phyloP scores from a whole-genome alignment of 257 asterid genomes.

The Cruciata laevipes region DNA sequence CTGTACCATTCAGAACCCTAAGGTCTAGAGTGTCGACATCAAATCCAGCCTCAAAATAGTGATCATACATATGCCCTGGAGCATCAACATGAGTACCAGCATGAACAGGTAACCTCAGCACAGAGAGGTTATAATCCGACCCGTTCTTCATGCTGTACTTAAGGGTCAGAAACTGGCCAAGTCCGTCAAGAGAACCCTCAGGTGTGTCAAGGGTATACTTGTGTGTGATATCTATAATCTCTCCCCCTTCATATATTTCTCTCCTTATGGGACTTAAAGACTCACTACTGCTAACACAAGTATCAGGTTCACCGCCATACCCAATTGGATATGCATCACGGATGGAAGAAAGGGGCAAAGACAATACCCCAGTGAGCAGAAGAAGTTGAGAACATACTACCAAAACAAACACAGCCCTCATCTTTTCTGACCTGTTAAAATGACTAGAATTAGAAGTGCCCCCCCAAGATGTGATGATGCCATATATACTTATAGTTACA shows the following conservation, averaged over 20 bases:
- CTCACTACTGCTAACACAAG: constrained; percentile 23
- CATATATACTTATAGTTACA: too few relatives aligned
- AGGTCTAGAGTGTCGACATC: constrained; percentile 82
- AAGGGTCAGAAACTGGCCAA: constrained; percentile 48
- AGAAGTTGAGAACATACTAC: constrained; percentile 26
- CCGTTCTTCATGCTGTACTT: constrained; percentile 72
- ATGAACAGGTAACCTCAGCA: constrained; percentile 54
- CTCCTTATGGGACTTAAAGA: constrained; percentile 27
- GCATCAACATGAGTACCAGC: constrained; percentile 92
- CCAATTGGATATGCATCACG: constrained; percentile 48
- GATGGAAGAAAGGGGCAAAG: constrained; percentile 18
- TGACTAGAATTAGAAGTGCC: background rate
- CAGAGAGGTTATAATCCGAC: constrained; percentile 72
- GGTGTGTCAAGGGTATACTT: constrained; percentile 50
- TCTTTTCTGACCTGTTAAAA: background rate
- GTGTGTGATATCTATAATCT: constrained; percentile 68
- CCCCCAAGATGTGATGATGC: too few relatives aligned
- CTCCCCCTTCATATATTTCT: constrained; percentile 44
- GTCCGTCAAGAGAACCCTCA: constrained; percentile 43
- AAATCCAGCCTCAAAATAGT: constrained; percentile 57
- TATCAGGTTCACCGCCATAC: constrained; percentile 31
- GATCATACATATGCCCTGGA: constrained; percentile 67
- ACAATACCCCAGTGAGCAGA: constrained; percentile 20
- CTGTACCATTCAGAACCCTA: constrained; percentile 57
- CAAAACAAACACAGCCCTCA: constrained; percentile 32